Evolutionary conservation across 345 rosid genomes (phyloP), one percentile per base, ranked within the genome.

Genomic region (Linum lewisii): DNA sequence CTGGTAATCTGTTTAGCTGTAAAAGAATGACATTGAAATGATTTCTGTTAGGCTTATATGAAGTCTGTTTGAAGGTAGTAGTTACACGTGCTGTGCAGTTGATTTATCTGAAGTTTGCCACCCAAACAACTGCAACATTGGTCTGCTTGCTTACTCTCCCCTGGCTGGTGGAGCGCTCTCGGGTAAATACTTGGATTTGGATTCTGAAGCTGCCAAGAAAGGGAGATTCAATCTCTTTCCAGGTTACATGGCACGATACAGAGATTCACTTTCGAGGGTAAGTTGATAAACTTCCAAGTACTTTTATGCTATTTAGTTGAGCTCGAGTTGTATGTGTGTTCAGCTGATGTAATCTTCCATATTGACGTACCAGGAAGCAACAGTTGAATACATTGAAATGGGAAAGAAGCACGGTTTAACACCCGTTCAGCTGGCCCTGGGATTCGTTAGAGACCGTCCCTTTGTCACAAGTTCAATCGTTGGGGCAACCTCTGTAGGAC

Each of bases 51-150:
- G 34, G 7, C 4, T 29, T 5, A 29, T 29, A 29, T 29, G 34
- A 29, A 29, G 34, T 29, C 34, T 8, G 5, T 29, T 29, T 29
- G 7, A n/a, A n/a, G n/a, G n/a, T n/a, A n/a, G n/a, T n/a, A n/a
- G 14, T 15, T 11, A 21, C 54, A 18, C n/a, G 18, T 49, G 18
- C 23, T 61, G 70, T 68, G 71, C 87, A 88, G 96, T 79, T 66
- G 92, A 88, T 81, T 90, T 91, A n/a, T 83, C 77, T 56, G 98
- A 88, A 75, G 92, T 82, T 65, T 91, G 96, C 72, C 92, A 84
- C 77, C 96, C 86, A 19, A 82, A 88, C 15, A 81, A 91, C 52
- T 88, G 82, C 78, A 88, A 88, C 63, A 60, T 91, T 7, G 98
- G 98, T 57, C 65, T 91, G 60, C 95, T 91, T 57, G 69, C 90